Percentiles rank a stretch among this genome's conserved stretches.
phyloP scores from a whole-genome alignment of 2,329 filamentous ascomycete species.

The Exophiala bonariae region DNA sequence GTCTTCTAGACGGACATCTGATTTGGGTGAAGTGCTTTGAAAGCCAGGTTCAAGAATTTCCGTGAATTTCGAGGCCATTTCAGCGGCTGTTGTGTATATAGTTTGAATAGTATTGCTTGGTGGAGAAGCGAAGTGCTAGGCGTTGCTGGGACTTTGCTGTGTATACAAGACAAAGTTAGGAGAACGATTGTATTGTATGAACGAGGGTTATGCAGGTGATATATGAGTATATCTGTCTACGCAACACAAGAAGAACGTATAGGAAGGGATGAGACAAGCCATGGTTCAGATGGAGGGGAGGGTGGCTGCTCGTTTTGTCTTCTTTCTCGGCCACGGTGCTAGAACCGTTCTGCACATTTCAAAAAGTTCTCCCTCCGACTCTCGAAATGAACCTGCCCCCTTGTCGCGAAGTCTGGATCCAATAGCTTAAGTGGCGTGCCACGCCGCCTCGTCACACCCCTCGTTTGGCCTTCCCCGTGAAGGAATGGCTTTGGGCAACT shows the following conservation, averaged over 20 bases:
- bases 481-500: too few species aligned
- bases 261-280: slow-evolving; percentile 1
- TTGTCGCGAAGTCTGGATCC: slow-evolving; percentile 7
- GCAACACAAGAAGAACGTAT: slow-evolving; percentile 2
- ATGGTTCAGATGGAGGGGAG: not conserved
- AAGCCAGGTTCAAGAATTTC: slow-evolving; percentile 43
- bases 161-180: not conserved
- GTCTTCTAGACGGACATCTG: slow-evolving; percentile 44
- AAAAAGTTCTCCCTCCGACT: not conserved
- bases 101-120: too few species aligned
- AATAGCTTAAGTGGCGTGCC: slow-evolving; percentile 12
- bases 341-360: slow-evolving; percentile 13
- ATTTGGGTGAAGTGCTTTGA: slow-evolving; percentile 36
- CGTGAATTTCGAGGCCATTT: slow-evolving; percentile 43
- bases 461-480: slow-evolving; percentile 11
- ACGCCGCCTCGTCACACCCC: slow-evolving; percentile 16
- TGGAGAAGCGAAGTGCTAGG: too few species aligned
- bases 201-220: not conserved
- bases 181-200: too few species aligned
- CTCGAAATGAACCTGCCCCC: too few species aligned
- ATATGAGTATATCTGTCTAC: not conserved
- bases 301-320: slow-evolving; percentile 3
- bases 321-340: slow-evolving; percentile 17
- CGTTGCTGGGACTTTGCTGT: too few species aligned
- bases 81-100: slow-evolving; percentile 25